Percentiles rank a stretch among this genome's conserved stretches.
Evolutionary conservation across 2,329 filamentous ascomycete genomes (phyloP).

Genomic region (Cryphonectria carpinicola): DNA sequence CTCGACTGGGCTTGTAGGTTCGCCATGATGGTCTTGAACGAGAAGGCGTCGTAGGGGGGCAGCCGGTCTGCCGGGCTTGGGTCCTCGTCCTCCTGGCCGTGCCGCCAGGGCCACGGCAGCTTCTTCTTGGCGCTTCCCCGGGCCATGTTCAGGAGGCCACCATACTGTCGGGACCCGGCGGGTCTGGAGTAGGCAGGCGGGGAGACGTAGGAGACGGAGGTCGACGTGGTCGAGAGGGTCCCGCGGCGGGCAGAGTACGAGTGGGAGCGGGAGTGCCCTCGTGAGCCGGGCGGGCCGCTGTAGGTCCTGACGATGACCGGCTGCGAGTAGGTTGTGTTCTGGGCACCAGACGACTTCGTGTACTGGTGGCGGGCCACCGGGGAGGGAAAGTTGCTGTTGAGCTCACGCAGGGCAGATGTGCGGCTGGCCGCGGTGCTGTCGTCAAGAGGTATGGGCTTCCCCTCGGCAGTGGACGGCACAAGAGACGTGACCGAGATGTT

Average conservation of each 20-base stretch:
- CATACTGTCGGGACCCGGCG: conserved; percentile 41
- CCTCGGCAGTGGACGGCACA: conserved; percentile 58
- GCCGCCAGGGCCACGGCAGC: conserved; percentile 37
- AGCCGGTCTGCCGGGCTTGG: conserved; percentile 46
- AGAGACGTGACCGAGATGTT: conserved; percentile 58
- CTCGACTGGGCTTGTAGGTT: conserved; percentile 48
- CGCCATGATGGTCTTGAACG: conserved; percentile 66
- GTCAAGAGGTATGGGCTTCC: conserved; percentile 59
- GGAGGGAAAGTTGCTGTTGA: conserved; percentile 61
- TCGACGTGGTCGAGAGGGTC: conserved; percentile 37
- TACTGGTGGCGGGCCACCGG: conserved; percentile 52
- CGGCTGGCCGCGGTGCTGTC: conserved; percentile 59
- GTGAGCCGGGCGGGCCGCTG: conserved; percentile 50
- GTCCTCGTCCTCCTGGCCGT: conserved; percentile 29
- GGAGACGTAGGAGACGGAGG: conserved; percentile 34
- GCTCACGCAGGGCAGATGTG: conserved; percentile 63
- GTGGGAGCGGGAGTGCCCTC: conserved; percentile 34
- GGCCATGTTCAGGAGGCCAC: conserved; percentile 48
- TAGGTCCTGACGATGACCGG: conserved; percentile 70
- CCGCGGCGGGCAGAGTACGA: conserved; percentile 36
- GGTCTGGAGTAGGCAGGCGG: conserved; percentile 33
- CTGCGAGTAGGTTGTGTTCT: conserved; percentile 64
- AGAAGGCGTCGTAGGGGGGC: conserved; percentile 66
- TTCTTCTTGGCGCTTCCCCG: conserved; percentile 48
- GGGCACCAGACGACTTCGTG: conserved; percentile 59